Evolutionary conservation across 1,284 basidiomycete species (phyloP).

Genomic region (Apiotrichum gamsii): DNA sequence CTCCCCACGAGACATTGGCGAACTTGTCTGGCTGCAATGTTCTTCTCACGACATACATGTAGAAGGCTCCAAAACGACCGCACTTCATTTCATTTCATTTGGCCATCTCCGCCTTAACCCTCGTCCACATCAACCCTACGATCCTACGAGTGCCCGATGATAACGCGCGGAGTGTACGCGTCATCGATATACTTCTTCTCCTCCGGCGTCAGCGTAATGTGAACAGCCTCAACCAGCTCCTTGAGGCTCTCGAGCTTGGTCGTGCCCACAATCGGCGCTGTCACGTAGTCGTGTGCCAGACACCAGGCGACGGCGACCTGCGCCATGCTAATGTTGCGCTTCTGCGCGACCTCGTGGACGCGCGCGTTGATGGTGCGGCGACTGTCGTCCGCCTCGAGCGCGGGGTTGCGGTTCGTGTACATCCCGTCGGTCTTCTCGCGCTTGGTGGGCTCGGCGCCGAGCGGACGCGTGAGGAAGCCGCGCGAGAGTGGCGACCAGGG

Average conservation of each 20-base stretch:
- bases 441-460: constrained; percentile 20
- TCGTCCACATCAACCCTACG: no score
- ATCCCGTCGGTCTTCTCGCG: constrained; percentile 22
- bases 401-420: constrained; percentile 7
- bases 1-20: no score
- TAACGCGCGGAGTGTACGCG: constrained; percentile 43
- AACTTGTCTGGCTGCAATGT: no score
- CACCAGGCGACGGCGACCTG: constrained; percentile 57
- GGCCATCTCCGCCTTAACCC: no score
- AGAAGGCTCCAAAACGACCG: no score
- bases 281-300: constrained; percentile 35
- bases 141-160: constrained; percentile 1
- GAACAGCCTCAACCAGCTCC: constrained; percentile 27
- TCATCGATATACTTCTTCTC: constrained; percentile 54
- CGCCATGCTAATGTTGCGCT: constrained; percentile 54
- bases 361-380: constrained; percentile 41
- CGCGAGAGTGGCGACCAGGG: constrained; percentile 44
- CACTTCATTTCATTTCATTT: no score
- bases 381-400: constrained; percentile 8
- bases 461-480: constrained; percentile 29
- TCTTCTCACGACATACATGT: no score
- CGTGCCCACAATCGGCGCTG: constrained; percentile 42
- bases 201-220: constrained; percentile 49
- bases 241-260: constrained; percentile 34
- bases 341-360: constrained; percentile 55